A percentile compares a stretch with the other conserved stretches of the same genome.
Evolutionary conservation across 495 filamentous ascomycete species (phyloP).

Genomic region (Wilcoxina mikolae): DNA sequence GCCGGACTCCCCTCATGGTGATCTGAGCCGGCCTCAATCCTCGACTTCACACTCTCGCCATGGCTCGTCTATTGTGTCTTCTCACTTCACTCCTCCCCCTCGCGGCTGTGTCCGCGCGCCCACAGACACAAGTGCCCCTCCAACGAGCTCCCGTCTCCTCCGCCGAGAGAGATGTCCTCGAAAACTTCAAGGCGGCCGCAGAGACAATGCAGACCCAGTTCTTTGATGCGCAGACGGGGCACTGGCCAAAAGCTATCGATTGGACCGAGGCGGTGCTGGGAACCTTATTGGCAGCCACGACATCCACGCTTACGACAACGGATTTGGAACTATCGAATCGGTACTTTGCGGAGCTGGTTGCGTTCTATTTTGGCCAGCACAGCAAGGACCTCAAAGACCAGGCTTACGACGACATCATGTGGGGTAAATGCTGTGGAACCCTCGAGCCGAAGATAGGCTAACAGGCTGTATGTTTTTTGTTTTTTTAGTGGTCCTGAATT

Average conservation of each 20-base stretch:
- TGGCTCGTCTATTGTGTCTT: no score
- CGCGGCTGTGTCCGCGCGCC: neutral
- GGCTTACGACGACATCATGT: constrained; percentile 92
- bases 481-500: constrained; percentile 4
- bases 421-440: constrained; percentile 32
- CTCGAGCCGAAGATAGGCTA: neutral
- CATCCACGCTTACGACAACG: constrained; percentile 45
- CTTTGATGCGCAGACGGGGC: constrained; percentile 63
- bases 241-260: constrained; percentile 77
- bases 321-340: constrained; percentile 34
- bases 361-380: constrained; percentile 80
- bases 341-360: constrained; percentile 62
- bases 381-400: constrained; percentile 57
- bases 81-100: neutral
- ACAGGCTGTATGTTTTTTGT: neutral
- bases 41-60: neutral
- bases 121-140: neutral
- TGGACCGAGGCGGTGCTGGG: constrained; percentile 85
- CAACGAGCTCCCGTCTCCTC: neutral
- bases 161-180: neutral
- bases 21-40: neutral
- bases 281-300: constrained; percentile 58
- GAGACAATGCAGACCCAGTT: constrained; percentile 61
- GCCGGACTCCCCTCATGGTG: no score
- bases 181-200: constrained; percentile 44